Evolutionary conservation across 1,139 yeast genomes (phyloP).

Genomic region (Hemisphaericaspora xylofermentans): DNA sequence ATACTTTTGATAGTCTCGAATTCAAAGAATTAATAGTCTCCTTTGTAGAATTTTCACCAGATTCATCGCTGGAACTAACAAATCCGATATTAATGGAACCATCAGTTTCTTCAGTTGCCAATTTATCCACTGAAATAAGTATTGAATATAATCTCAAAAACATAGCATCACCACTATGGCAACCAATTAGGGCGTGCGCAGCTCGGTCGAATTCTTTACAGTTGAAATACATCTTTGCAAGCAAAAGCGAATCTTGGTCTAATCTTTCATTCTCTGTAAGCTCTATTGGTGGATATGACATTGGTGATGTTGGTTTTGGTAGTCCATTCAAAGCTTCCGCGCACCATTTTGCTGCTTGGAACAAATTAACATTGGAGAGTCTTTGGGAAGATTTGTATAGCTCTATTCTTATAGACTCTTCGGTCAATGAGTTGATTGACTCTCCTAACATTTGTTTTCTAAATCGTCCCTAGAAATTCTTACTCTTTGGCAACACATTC

Average conservation of each 20-base stretch:
- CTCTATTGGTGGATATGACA: slow-evolving; percentile 5
- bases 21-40: slow-evolving; percentile 21
- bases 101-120: slow-evolving; percentile 70
- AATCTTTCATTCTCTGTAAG: slow-evolving; percentile 28
- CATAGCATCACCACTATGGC: slow-evolving; percentile 53
- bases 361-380: slow-evolving; percentile 48
- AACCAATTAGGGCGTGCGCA: slow-evolving; percentile 53
- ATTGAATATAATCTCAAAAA: slow-evolving; percentile 70
- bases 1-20: slow-evolving; percentile 40
- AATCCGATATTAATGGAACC: slow-evolving; percentile 44
- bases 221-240: slow-evolving; percentile 77
- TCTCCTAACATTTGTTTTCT: slow-evolving; percentile 11
- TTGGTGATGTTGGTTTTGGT: slow-evolving; percentile 9
- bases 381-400: slow-evolving; percentile 26
- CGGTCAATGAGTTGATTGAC: slow-evolving; percentile 3
- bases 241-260: slow-evolving; percentile 37
- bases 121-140: slow-evolving; percentile 72
- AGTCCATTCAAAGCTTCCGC: slow-evolving; percentile 70
- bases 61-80: slow-evolving; percentile 15
- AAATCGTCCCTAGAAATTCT: too few relatives aligned
- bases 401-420: slow-evolving; percentile 19
- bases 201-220: slow-evolving; percentile 87
- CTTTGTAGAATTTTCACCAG: slow-evolving; percentile 12
- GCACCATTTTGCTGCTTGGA: slow-evolving; percentile 77
- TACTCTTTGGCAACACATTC: too few relatives aligned